A percentile compares a stretch with the other conserved stretches of the same genome.
Conservation (phyloP, 129 eudicot genomes). For the Lonicera japonica region DNA sequence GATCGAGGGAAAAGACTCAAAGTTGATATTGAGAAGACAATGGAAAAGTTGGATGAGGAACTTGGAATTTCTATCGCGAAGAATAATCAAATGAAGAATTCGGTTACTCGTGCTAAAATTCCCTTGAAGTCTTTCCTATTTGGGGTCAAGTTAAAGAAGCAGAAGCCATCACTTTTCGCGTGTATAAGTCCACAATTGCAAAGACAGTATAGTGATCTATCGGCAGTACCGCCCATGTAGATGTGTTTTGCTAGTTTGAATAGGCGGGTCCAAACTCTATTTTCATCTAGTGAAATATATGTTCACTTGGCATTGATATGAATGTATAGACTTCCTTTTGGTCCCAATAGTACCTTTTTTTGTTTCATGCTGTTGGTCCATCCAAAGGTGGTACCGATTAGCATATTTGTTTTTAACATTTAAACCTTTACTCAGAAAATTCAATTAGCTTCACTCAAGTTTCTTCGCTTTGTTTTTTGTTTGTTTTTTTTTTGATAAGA, state of each 20-base stretch:
- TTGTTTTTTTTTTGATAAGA: too few species aligned
- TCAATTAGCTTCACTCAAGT: not conserved
- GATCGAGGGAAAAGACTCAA: conserved; percentile 38
- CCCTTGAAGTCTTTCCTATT: conserved; percentile 62
- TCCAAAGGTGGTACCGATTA: not conserved
- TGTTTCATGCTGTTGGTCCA: not conserved
- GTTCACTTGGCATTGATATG: not conserved
- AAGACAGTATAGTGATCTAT: conserved; percentile 32
- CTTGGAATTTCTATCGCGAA: conserved; percentile 26
- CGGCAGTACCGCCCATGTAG: conserved; percentile 14
- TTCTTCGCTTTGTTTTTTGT: not conserved
- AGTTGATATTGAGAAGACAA: conserved; percentile 38
- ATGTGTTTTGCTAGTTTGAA: not conserved
- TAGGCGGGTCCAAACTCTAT: not conserved
- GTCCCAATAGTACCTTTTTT: not conserved
- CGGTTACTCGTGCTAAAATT: conserved; percentile 20
- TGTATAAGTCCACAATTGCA: conserved; percentile 44
- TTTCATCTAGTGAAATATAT: not conserved
- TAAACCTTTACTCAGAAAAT: not conserved
- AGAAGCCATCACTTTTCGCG: conserved; percentile 31
- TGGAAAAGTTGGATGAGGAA: conserved; percentile 47
- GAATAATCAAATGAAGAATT: conserved; percentile 11
- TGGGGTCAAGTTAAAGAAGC: conserved; percentile 61
- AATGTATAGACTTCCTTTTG: not conserved
- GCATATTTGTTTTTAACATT: not conserved